phyloP scores from a whole-genome alignment of 345 rosid genomes.

The Linum trigynum region DNA sequence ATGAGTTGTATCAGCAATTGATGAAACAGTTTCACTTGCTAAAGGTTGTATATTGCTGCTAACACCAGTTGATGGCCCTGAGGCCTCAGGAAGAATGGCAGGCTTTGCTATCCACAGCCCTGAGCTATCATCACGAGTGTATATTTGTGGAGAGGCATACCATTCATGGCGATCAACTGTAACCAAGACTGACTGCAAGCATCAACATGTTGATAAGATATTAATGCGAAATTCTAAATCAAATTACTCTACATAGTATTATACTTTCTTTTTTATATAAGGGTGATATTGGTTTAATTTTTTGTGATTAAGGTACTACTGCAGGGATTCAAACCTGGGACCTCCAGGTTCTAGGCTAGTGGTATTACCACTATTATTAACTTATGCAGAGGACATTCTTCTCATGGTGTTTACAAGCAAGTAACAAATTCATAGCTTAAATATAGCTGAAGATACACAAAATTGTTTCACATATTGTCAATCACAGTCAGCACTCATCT shows the following conservation, averaged over 20 bases:
- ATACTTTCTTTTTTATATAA: too few relatives aligned
- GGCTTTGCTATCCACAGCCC: slow-evolving; percentile 78
- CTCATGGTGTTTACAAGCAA: not conserved
- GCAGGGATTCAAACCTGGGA: too few relatives aligned
- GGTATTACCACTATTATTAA: too few relatives aligned
- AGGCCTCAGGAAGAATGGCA: slow-evolving; percentile 37
- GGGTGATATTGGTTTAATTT: too few relatives aligned
- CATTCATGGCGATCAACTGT: slow-evolving; percentile 92
- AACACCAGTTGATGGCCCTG: slow-evolving; percentile 24
- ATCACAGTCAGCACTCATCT: too few relatives aligned
- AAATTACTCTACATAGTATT: too few relatives aligned
- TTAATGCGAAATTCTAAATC: not conserved
- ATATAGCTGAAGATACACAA: too few relatives aligned
- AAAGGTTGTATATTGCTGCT: slow-evolving; percentile 24
- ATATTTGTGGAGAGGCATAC: slow-evolving; percentile 87
- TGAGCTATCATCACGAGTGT: slow-evolving; percentile 75
- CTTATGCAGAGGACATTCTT: not conserved
- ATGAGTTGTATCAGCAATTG: slow-evolving; percentile 31
- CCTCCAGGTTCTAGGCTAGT: too few relatives aligned
- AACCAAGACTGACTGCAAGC: slow-evolving; percentile 73
- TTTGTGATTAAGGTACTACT: too few relatives aligned
- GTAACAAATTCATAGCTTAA: too few relatives aligned
- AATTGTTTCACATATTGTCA: too few relatives aligned
- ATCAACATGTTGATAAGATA: slow-evolving; percentile 4
- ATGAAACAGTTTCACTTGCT: slow-evolving; percentile 18